phyloP scores from a whole-genome alignment of 2,329 filamentous ascomycete genomes.

The Exophiala sp. region DNA sequence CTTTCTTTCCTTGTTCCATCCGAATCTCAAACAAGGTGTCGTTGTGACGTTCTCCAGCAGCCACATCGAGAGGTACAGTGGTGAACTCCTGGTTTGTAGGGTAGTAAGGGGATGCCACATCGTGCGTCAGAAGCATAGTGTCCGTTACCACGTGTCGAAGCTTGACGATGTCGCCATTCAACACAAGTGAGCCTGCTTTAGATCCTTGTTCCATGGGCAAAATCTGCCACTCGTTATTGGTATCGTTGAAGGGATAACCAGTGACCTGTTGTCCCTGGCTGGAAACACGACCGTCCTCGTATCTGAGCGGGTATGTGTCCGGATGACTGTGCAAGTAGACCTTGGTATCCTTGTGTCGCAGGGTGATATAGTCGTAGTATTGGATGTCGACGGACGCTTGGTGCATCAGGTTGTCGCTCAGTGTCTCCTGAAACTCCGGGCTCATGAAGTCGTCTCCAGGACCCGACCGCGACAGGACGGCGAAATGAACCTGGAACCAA shows the following conservation, averaged over 20 bases:
- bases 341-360: conserved; percentile 97
- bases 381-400: conserved; percentile 80
- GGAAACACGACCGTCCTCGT: conserved; percentile 95
- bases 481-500: conserved; percentile 99
- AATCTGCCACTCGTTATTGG: conserved; percentile 98
- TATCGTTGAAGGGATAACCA: conserved; percentile 96
- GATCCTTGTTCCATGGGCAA: conserved; percentile 62
- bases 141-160: conserved; percentile 84
- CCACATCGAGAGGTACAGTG: conserved; percentile 69
- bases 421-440: conserved; percentile 93
- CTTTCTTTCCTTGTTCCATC: conserved; percentile 77
- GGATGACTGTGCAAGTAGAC: conserved; percentile 91
- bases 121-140: conserved; percentile 83
- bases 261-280: conserved; percentile 98
- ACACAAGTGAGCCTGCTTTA: conserved; percentile 62
- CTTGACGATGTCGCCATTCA: conserved; percentile 80
- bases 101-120: conserved; percentile 93
- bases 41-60: conserved; percentile 69
- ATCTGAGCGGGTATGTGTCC: conserved; percentile 85
- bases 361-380: conserved; percentile 82
- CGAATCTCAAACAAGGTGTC: conserved; percentile 92
- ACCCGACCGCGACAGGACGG: conserved; percentile 80
- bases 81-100: conserved; percentile 99
- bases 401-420: conserved; percentile 91
- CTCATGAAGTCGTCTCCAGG: conserved; percentile 99